Conservation (phyloP, 192 early-diverging fungal genomes). For the Paraglomus brasilianum region DNA sequence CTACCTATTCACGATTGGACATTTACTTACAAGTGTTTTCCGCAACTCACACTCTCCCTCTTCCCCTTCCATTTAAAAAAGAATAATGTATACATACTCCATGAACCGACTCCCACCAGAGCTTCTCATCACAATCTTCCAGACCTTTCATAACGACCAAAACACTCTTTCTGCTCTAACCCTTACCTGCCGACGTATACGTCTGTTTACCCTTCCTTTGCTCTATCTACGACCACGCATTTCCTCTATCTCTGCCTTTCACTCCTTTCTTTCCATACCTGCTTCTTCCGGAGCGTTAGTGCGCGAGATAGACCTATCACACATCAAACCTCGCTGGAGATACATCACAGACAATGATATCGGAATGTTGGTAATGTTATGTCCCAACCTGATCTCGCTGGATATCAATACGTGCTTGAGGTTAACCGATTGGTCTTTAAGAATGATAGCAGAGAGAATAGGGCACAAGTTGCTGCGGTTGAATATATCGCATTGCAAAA, state of each 20-base stretch:
- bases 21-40: neutral
- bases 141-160: conserved; percentile 1
- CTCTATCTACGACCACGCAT: neutral
- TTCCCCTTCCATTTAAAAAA: neutral
- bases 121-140: conserved; percentile 4
- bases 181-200: neutral
- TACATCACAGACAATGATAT: conserved; percentile 14
- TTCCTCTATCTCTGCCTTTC: neutral
- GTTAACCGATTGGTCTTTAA: neutral
- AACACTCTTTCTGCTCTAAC: neutral
- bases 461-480: neutral
- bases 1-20: neutral
- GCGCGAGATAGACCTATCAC: conserved; percentile 16
- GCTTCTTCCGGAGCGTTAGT: conserved; percentile 3
- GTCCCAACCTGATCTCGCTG: conserved; percentile 19
- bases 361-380: conserved; percentile 2
- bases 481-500: conserved; percentile 18
- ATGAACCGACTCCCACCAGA: conserved; percentile 24
- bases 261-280: conserved; percentile 9
- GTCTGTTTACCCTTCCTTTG: conserved; percentile 2
- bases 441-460: conserved; percentile 2
- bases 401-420: conserved; percentile 13
- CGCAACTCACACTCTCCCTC: neutral
- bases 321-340: neutral
- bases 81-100: neutral